Conservation (phyloP, 495 filamentous ascomycete species). For the Lichenothelia convexa region DNA sequence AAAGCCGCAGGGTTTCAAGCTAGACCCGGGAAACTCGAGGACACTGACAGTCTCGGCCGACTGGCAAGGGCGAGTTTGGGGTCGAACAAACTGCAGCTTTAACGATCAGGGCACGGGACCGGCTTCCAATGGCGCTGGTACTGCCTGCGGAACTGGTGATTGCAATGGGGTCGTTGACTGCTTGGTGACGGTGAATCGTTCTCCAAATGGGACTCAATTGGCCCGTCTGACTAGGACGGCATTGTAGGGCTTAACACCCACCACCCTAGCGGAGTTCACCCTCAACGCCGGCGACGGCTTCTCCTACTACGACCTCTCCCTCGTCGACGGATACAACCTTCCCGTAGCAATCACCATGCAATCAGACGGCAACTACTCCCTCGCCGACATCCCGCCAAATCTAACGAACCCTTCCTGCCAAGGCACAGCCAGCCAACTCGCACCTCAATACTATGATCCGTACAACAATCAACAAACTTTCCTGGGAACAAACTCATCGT, state of each 20-base stretch:
- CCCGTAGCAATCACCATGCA: constrained; percentile 46
- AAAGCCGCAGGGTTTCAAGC: constrained; percentile 41
- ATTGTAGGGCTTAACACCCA: constrained; percentile 43
- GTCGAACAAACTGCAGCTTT: constrained; percentile 64
- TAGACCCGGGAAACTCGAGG: constrained; percentile 29
- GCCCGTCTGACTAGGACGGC: too few species aligned
- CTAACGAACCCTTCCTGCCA: constrained; percentile 58
- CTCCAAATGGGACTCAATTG: too few species aligned
- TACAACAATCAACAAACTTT: constrained; percentile 22
- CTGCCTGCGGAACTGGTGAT: constrained; percentile 55
- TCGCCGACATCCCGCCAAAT: constrained; percentile 45
- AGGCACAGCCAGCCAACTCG: constrained; percentile 36
- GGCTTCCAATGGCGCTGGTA: constrained; percentile 24
- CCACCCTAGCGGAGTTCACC: constrained; percentile 59
- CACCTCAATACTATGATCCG: constrained; percentile 21
- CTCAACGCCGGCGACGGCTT: constrained; percentile 37
- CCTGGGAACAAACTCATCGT: constrained; percentile 35
- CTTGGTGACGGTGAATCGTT: constrained; percentile 38
- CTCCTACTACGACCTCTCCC: constrained; percentile 66
- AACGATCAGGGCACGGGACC: constrained; percentile 36
- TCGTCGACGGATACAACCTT: constrained; percentile 74
- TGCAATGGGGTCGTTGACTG: constrained; percentile 51
- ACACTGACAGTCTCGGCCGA: constrained; percentile 40
- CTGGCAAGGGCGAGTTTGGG: constrained; percentile 71
- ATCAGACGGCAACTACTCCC: constrained; percentile 32